Evolutionary conservation across 345 rosid species (phyloP), one percentile per base, ranked within the genome.

Genomic region (Camelina laxa): DNA sequence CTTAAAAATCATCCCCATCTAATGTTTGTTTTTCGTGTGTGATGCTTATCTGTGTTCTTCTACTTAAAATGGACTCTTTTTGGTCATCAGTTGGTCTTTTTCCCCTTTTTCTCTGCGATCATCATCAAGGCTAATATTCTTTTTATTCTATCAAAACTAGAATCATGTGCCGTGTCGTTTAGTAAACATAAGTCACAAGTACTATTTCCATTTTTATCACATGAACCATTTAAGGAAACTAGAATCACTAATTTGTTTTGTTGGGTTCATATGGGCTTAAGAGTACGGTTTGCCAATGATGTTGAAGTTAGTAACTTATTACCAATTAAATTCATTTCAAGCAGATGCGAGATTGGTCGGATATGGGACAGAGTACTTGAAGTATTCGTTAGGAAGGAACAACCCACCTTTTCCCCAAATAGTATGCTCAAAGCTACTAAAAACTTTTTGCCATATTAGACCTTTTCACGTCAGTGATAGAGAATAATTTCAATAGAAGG

Each of bases 11-110:
- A 45, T 33, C 58, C 58, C 13, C 50, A 48, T 58, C 58, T 14
- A 41, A 31, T 66, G 16, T 38, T 44, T 65, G 45, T 50, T 60
- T 22, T 7, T 33, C 5, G 9, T 20, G 36, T 55, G 41, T 35
- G 60, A 70, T 72, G 4, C 41, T 6, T 38, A 27, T 48, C 21
- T 60, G 50, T 71, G 51, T 50, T 62, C 36, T 42, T 51, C 72
- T 22, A 33, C 45, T n/a, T 10, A 36, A 27, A 38, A 2, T 53
- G 49, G 72, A 10, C 60, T 67, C 21, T 50, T 17, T 35, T 35
- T 27, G 30, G 33, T 9, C 14, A 2, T 51, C 38, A 2, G 38
- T 9, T 9, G 39, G 8, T 35, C 10, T 35, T 35, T 35, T 35
- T 4, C 30, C 30, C 39, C 39, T 9, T 35, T 0, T 35, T 6